Evolutionary conservation across 2,329 filamentous ascomycete species (phyloP), one percentile per base, ranked within the genome.

Genomic region (Colletotrichum brevisporum): DNA sequence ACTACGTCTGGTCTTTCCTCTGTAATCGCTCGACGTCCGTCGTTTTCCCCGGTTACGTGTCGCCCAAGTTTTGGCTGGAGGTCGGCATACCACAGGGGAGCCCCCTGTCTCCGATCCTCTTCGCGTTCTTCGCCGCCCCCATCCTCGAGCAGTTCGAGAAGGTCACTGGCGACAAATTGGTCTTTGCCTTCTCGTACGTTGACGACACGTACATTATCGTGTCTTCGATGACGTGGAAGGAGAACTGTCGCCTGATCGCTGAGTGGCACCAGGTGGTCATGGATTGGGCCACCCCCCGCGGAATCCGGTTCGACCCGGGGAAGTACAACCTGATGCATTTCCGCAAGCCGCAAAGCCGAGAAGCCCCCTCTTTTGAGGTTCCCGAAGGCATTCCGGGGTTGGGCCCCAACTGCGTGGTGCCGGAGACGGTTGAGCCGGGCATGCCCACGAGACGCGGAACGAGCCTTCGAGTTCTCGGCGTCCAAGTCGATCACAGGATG

Each of bases 261-360:
- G 43, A 26, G 26, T 12, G 41, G 52, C 61, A 64, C 52, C 1
- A 52, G 41, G 18, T 31, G 36, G 21, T 63, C 15, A n/a, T 50
- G 36, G 21, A 24, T 0, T 64, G 52, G 61, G 61, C 61, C 13
- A 3, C 3, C 1, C 41, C 26, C 15, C 53, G 54, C 3, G 26
- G 43, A 5, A 31, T 64, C n/a, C 18, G 21, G 1, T 64, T 64
- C 6, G 45, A 47, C 27, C 61, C 52, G 5, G 2, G 18, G n/a
- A 64, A 57, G 53, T 64, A 64, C 45, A 64, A 57, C 1, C 26
- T 64, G 27, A 64, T 64, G 53, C 61, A 64, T 31, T 64, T 64
- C 27, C 31, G 45, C 27, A 51, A 24, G 39, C 21, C 12, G 9
- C 18, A 0, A 1, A 21, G 24, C 18, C 0, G 1, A 21, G 45